Evolutionary conservation across 345 rosid species (phyloP).

Genomic region (Bruguiera gymnorhiza): DNA sequence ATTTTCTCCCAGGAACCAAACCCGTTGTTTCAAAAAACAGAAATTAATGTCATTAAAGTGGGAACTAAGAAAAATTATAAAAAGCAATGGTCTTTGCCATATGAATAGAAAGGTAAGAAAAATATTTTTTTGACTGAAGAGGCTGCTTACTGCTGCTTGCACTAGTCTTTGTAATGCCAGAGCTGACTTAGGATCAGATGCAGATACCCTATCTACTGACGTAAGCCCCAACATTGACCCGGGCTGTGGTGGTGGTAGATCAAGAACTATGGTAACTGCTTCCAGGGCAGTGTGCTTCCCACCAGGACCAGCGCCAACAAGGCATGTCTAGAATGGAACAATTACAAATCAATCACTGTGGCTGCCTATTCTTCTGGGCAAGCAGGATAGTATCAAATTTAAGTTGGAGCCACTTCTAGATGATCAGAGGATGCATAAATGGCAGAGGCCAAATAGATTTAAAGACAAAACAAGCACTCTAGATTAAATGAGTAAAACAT

Average conservation of each 20-base stretch:
- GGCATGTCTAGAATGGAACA: slow-evolving; percentile 65
- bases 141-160: slow-evolving; percentile 91
- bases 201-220: slow-evolving; percentile 87
- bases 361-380: background rate
- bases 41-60: background rate
- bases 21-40: slow-evolving; percentile 41
- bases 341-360: background rate
- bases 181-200: slow-evolving; percentile 98
- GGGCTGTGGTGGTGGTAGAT: slow-evolving; percentile 97
- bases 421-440: background rate
- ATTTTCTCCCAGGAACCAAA: slow-evolving; percentile 99
- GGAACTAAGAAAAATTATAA: background rate
- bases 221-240: slow-evolving; percentile 89
- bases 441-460: slow-evolving; percentile 1
- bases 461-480: slow-evolving; percentile 4
- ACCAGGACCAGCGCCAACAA: slow-evolving; percentile 98
- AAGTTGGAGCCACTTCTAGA: slow-evolving; percentile 7
- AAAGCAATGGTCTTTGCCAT: background rate
- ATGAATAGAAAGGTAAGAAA: background rate
- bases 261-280: slow-evolving; percentile 98
- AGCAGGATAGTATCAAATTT: background rate
- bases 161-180: slow-evolving; percentile 92
- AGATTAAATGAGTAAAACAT: background rate
- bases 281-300: slow-evolving; percentile 98
- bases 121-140: slow-evolving; percentile 7